phyloP scores from a whole-genome alignment of 1,139 yeast species.

The Zhuliangozyma blackwelliae region DNA sequence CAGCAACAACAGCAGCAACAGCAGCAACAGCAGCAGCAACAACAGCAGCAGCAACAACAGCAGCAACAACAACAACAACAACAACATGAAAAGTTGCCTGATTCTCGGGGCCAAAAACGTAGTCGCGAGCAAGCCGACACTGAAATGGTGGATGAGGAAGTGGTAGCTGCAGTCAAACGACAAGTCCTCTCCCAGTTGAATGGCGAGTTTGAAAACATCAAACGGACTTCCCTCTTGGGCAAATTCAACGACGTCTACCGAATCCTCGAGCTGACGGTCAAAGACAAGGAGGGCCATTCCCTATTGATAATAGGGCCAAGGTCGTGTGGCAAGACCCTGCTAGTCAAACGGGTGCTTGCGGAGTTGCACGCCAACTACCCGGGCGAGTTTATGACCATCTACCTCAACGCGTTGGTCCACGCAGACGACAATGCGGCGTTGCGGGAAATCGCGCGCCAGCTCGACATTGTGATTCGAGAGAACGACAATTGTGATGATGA shows the following conservation, averaged over 20 bases:
- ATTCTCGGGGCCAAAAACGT: too few relatives aligned
- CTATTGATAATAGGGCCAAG: conserved; percentile 77
- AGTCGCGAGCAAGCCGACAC: too few relatives aligned
- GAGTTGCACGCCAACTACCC: conserved; percentile 35
- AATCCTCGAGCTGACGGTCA: conserved; percentile 62
- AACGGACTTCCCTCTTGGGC: conserved; percentile 20
- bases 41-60: too few relatives aligned
- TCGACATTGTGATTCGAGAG: conserved; percentile 37
- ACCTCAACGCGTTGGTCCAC: conserved; percentile 69
- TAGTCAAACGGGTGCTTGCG: conserved; percentile 55
- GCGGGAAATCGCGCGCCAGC: conserved; percentile 79
- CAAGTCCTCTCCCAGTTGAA: conserved; percentile 19
- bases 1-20: too few relatives aligned
- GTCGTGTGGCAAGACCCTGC: conserved; percentile 68
- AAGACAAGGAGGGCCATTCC: conserved; percentile 76
- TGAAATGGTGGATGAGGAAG: conserved; percentile 5
- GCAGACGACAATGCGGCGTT: conserved; percentile 75
- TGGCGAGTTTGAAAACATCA: conserved; percentile 17
- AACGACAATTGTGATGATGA: too few relatives aligned
- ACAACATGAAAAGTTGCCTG: too few relatives aligned
- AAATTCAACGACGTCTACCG: conserved; percentile 48
- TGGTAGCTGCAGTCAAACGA: conserved; percentile 16
- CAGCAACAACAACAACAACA: too few relatives aligned
- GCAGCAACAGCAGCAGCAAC: too few relatives aligned
- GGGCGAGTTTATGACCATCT: conserved; percentile 55